phyloP scores from a whole-genome alignment of 257 asterid genomes.

The Scutellaria baicalensis region DNA sequence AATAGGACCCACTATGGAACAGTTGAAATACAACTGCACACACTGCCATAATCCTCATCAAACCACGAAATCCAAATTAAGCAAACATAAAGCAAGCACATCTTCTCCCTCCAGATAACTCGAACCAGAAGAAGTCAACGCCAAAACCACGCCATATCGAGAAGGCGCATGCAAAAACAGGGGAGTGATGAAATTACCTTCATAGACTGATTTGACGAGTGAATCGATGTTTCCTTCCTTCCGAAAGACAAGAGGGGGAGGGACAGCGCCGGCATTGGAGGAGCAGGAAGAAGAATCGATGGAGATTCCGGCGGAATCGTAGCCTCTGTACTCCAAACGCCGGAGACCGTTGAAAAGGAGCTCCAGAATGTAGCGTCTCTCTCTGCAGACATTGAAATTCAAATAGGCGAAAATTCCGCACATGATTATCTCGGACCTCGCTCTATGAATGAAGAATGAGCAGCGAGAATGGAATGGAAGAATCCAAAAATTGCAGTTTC shows the following conservation, averaged over 20 bases:
- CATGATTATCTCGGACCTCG: slow-evolving; percentile 26
- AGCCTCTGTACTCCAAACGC: slow-evolving; percentile 96
- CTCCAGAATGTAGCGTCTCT: slow-evolving; percentile 73
- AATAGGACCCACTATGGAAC: no score
- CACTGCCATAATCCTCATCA: background rate
- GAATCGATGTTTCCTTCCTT: slow-evolving; percentile 81
- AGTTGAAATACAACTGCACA: no score
- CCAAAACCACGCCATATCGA: background rate
- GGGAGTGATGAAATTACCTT: slow-evolving; percentile 21
- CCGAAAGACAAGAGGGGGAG: slow-evolving; percentile 61
- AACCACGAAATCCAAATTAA: background rate
- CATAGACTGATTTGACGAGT: slow-evolving; percentile 71
- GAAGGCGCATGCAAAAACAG: background rate
- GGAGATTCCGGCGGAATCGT: slow-evolving; percentile 91
- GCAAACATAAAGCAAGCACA: background rate
- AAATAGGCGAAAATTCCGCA: slow-evolving; percentile 96
- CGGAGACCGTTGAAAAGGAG: slow-evolving; percentile 49
- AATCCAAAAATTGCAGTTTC: background rate
- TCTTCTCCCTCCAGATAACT: background rate
- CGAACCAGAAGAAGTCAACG: background rate
- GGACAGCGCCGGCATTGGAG: slow-evolving; percentile 1
- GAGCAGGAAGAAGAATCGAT: slow-evolving; percentile 35
- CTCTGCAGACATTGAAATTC: slow-evolving; percentile 66
- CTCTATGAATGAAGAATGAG: background rate
- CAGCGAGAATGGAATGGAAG: background rate